phyloP scores from a whole-genome alignment of 257 asterid genomes.

The Penstemon barbatus region DNA sequence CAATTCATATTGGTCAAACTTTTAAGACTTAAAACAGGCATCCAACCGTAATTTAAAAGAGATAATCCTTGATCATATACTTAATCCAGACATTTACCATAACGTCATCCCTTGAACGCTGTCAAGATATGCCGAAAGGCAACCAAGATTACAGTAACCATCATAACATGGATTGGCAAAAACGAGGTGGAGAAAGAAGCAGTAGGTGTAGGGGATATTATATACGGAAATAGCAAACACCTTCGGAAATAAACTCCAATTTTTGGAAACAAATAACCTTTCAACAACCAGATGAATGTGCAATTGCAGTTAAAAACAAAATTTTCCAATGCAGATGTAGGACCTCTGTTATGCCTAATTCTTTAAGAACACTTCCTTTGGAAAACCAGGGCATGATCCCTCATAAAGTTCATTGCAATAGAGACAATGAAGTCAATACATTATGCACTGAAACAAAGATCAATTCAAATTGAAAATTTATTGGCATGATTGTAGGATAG shows the following conservation, averaged over 20 bases:
- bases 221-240: neutral
- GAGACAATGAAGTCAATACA: neutral
- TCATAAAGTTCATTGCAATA: neutral
- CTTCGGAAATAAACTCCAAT: slow-evolving; percentile 13
- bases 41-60: neutral
- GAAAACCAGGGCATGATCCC: too few species aligned
- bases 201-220: too few species aligned
- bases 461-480: too few species aligned
- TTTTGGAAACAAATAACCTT: neutral
- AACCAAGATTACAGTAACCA: too few species aligned
- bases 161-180: too few species aligned
- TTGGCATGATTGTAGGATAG: neutral
- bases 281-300: neutral
- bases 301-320: neutral
- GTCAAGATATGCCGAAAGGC: too few species aligned
- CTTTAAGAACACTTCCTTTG: too few species aligned
- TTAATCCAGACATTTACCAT: neutral
- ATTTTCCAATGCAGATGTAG: too few species aligned
- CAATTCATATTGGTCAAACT: slow-evolving; percentile 1
- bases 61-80: neutral
- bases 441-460: neutral
- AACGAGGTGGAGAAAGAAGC: neutral
- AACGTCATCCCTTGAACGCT: neutral
- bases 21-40: neutral
- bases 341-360: too few species aligned